Conservation (phyloP, 1,284 basidiomycete species). For the Cutaneotrichosporon mucoides region DNA sequence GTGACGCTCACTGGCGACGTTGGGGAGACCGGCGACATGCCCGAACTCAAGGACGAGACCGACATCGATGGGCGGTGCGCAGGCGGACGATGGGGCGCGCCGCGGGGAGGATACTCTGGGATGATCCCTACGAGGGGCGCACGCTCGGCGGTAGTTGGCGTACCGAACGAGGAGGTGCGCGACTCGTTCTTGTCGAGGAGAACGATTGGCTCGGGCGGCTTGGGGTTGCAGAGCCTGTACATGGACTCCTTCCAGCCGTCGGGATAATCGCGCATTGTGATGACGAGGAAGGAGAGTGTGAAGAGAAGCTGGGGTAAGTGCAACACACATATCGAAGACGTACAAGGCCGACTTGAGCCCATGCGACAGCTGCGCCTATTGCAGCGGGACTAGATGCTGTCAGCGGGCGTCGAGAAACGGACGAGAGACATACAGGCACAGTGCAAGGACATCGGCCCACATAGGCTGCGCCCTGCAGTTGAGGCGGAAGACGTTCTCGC, state of each 20-base stretch:
- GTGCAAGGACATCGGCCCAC: background rate
- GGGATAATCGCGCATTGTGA: background rate
- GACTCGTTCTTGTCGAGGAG: background rate
- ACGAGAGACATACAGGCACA: background rate
- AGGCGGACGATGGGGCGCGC: background rate
- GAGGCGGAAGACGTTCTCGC: constrained; percentile 2
- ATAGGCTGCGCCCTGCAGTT: background rate
- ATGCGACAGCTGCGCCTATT: background rate
- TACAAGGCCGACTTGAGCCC: background rate
- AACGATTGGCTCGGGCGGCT: background rate
- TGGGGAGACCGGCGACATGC: background rate
- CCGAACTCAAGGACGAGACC: background rate
- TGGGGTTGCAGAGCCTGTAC: background rate
- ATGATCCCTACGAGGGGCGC: background rate
- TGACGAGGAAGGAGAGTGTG: background rate
- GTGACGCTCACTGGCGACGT: background rate
- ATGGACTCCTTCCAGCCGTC: background rate
- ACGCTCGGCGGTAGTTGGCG: background rate
- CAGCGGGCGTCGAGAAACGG: background rate
- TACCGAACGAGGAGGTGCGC: background rate
- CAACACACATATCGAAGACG: background rate
- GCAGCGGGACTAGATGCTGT: background rate
- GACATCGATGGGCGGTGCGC: background rate
- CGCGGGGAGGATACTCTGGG: background rate
- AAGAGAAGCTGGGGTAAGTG: background rate